Conservation (phyloP, 2,329 filamentous ascomycete genomes). For the Hymenotorrendiella dingleyae region DNA sequence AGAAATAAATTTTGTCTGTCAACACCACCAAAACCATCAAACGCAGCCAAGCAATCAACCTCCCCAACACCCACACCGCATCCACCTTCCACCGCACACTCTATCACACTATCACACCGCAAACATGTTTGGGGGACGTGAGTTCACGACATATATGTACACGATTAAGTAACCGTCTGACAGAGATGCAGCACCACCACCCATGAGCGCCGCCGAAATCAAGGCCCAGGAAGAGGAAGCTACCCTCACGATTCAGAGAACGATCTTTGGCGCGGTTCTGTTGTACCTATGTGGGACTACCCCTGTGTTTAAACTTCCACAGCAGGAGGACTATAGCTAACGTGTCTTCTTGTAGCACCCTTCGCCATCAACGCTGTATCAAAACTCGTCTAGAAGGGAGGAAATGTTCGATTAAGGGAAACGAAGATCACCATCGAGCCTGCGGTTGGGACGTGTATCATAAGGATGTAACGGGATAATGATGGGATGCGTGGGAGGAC, state of each 20-base stretch:
- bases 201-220: conserved; percentile 65
- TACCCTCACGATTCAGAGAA: conserved; percentile 59
- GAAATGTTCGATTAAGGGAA: conserved; percentile 2
- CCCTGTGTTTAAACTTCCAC: background rate
- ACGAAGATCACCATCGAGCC: background rate
- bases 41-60: too few species aligned
- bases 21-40: too few species aligned
- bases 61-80: too few species aligned
- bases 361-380: conserved; percentile 48
- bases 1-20: too few species aligned
- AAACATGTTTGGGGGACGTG: conserved; percentile 61
- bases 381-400: conserved; percentile 39
- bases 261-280: conserved; percentile 57
- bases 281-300: conserved; percentile 68
- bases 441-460: background rate
- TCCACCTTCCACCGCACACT: too few species aligned
- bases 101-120: too few species aligned
- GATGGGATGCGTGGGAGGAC: too few species aligned
- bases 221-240: conserved; percentile 63
- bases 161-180: conserved; percentile 4
- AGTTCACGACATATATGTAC: conserved; percentile 24
- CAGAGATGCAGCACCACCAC: conserved; percentile 49
- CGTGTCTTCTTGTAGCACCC: conserved; percentile 37
- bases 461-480: background rate
- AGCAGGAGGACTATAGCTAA: conserved; percentile 1